Evolutionary conservation across 1,284 basidiomycete genomes (phyloP).

Genomic region (Austroboletus niveus): DNA sequence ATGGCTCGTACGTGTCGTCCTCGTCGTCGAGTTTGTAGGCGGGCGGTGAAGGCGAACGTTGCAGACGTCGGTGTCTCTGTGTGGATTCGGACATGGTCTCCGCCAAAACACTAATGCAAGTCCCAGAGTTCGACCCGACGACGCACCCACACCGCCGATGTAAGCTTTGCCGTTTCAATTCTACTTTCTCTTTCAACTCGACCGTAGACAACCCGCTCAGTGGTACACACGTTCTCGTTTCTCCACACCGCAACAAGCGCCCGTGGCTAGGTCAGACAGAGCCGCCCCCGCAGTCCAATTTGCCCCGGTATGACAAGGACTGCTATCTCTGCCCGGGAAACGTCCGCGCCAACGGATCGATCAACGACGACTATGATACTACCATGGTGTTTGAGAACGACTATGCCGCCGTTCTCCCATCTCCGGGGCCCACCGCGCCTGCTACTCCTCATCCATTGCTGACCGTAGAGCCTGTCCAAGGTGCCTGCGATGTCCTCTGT

Average conservation of each 20-base stretch:
- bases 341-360: slow-evolving; percentile 68
- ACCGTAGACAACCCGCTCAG: slow-evolving; percentile 75
- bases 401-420: slow-evolving; percentile 78
- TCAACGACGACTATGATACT: slow-evolving; percentile 68
- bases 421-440: slow-evolving; percentile 49
- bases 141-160: slow-evolving; percentile 72
- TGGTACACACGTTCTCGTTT: slow-evolving; percentile 79
- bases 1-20: slow-evolving; percentile 74
- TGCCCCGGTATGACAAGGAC: slow-evolving; percentile 71
- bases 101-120: too few relatives aligned
- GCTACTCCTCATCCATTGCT: slow-evolving; percentile 61
- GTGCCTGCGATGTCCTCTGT: slow-evolving; percentile 86
- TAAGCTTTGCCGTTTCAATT: slow-evolving; percentile 35
- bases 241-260: slow-evolving; percentile 79
- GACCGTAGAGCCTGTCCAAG: slow-evolving; percentile 70
- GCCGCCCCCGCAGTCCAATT: slow-evolving; percentile 47
- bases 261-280: slow-evolving; percentile 88
- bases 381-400: slow-evolving; percentile 85
- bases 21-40: slow-evolving; percentile 60
- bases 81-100: slow-evolving; percentile 31
- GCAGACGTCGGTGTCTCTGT: slow-evolving; percentile 49
- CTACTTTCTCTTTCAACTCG: slow-evolving; percentile 16
- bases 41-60: slow-evolving; percentile 59
- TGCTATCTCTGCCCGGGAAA: slow-evolving; percentile 96
- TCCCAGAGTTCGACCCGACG: too few relatives aligned